phyloP scores from a whole-genome alignment of 495 filamentous ascomycete genomes.

The Halenospora varia region DNA sequence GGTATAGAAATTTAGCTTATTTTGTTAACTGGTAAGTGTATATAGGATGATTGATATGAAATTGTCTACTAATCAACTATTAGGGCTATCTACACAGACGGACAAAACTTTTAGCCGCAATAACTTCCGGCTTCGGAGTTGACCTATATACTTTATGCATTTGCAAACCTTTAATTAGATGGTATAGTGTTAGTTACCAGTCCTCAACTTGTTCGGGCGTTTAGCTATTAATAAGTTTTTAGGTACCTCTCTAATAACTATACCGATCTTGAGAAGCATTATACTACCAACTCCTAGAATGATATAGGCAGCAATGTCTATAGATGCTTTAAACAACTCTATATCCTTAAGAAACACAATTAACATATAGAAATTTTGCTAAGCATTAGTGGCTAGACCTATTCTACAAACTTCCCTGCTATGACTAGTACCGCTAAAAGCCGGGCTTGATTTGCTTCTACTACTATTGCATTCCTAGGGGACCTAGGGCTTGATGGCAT shows the following conservation, averaged over 20 bases:
- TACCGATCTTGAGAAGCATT: conserved; percentile 72
- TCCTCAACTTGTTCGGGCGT: too few relatives aligned
- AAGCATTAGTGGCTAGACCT: conserved; percentile 90
- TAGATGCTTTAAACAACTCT: conserved; percentile 84
- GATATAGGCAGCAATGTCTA: conserved; percentile 68
- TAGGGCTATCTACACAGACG: conserved; percentile 87
- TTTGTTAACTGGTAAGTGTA: too few relatives aligned
- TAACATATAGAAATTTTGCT: conserved; percentile 81
- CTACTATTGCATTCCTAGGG: conserved; percentile 44
- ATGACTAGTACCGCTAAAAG: conserved; percentile 56
- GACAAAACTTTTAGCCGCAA: conserved; percentile 70
- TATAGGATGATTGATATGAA: too few relatives aligned
- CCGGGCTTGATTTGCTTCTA: conserved; percentile 58
- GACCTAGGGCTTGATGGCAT: conserved; percentile 59
- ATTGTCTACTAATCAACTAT: too few relatives aligned
- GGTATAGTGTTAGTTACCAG: conserved; percentile 64
- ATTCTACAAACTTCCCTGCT: conserved; percentile 70
- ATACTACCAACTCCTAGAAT: conserved; percentile 56
- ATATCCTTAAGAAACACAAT: conserved; percentile 78
- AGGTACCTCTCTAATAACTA: conserved; percentile 48
- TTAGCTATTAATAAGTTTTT: background rate
- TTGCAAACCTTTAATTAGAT: conserved; percentile 75
- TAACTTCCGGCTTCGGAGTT: conserved; percentile 73
- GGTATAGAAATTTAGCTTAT: too few relatives aligned
- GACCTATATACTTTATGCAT: conserved; percentile 84